These are phyloP conservation scores for Effrenium voratum DNA, from an alignment of 73 alveolate genomes.

Conservation along the genomic window DNA sequence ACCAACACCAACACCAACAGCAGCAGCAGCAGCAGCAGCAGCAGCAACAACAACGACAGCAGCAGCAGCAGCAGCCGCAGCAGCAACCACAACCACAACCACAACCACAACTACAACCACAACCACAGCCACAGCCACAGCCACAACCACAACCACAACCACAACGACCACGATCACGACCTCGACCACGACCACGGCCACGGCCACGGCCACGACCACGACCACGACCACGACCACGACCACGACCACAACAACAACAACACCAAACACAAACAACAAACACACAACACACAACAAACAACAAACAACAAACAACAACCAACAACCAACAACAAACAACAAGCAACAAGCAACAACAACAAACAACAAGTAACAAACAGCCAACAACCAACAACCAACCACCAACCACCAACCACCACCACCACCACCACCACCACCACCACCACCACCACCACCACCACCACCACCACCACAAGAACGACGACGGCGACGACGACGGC, in stretches of 20 bases:
- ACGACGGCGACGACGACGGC: too few species aligned
- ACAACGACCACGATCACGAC: background rate
- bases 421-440: too few species aligned
- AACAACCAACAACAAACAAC: too few species aligned
- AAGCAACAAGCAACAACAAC: too few species aligned
- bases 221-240: background rate
- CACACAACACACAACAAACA: background rate
- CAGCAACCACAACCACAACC: too few species aligned
- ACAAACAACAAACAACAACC: too few species aligned
- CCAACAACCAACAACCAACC: too few species aligned
- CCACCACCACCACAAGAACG: too few species aligned
- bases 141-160: background rate
- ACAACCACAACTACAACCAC: background rate
- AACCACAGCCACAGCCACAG: background rate
- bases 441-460: too few species aligned
- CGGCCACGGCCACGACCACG: background rate
- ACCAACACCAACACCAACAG: background rate
- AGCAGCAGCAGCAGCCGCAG: too few species aligned
- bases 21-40: background rate
- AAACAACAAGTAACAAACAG: too few species aligned
- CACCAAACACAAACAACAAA: background rate
- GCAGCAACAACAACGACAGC: background rate
- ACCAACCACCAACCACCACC: too few species aligned
- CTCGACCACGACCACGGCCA: background rate
- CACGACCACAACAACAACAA: background rate